These are phyloP conservation scores for Didymella exigua DNA, from an alignment of 2,329 filamentous ascomycete species.

Conservation along the genomic window DNA sequence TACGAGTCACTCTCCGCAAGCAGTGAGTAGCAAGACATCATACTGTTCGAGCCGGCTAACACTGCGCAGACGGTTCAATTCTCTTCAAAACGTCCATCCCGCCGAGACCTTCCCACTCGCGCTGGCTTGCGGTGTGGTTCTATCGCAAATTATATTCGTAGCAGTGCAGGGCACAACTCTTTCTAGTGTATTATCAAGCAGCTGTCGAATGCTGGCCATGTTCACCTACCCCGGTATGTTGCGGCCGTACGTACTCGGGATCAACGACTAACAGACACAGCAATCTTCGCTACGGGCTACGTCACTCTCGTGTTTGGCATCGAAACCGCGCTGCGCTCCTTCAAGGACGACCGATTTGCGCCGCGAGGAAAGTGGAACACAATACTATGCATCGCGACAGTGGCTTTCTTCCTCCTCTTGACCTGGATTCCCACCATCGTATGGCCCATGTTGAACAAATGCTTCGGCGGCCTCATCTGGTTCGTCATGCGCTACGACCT, in stretches of 20 bases:
- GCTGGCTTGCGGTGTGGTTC: conserved; percentile 44
- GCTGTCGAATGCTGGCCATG: conserved; percentile 45
- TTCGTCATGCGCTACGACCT: conserved; percentile 67
- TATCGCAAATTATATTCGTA: conserved; percentile 49
- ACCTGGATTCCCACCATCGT: conserved; percentile 66
- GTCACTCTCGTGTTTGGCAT: conserved; percentile 69
- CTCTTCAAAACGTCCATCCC: conserved; percentile 46
- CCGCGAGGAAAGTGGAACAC: conserved; percentile 65
- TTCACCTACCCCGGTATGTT: conserved; percentile 49
- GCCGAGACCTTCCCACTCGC: conserved; percentile 50
- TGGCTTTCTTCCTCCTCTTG: conserved; percentile 59
- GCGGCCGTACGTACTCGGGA: neutral
- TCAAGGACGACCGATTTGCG: conserved; percentile 62
- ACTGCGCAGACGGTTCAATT: conserved; percentile 39
- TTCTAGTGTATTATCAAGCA: conserved; percentile 44
- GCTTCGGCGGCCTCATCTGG: conserved; percentile 72
- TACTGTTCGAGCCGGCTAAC: conserved; percentile 17
- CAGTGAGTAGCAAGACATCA: conserved; percentile 30
- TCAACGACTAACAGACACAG: conserved; percentile 50
- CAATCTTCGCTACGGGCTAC: conserved; percentile 69
- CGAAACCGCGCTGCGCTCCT: conserved; percentile 64
- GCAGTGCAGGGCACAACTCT: conserved; percentile 48
- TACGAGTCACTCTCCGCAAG: conserved; percentile 40
- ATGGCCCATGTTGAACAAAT: conserved; percentile 62
- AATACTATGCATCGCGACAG: conserved; percentile 59